These are phyloP conservation scores for Phytophthora pluvialis DNA, from an alignment of 352 stramenopile species.

Conservation along the genomic window DNA sequence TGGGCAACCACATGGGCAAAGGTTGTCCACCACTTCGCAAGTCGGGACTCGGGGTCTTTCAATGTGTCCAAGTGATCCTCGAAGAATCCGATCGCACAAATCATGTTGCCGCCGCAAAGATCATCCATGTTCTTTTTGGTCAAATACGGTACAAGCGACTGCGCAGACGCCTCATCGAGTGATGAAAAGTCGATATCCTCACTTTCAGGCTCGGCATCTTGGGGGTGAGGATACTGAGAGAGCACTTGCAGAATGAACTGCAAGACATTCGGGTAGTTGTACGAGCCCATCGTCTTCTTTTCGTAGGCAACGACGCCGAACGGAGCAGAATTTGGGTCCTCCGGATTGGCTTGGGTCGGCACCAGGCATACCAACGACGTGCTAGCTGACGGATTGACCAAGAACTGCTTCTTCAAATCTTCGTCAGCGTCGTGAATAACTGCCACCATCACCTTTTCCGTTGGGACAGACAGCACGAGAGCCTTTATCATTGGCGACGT, in stretches of 20 bases:
- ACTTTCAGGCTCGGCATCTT: conserved; percentile 30
- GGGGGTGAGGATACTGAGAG: conserved; percentile 65
- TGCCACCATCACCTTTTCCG: conserved; percentile 56
- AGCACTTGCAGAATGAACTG: conserved; percentile 74
- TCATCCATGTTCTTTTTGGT: conserved; percentile 56
- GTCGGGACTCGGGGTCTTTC: conserved; percentile 41
- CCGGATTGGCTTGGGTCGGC: conserved; percentile 34
- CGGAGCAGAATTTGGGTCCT: conserved; percentile 37
- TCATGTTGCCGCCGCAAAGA: conserved; percentile 63
- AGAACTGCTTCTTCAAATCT: conserved; percentile 72
- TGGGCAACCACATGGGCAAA: conserved; percentile 51
- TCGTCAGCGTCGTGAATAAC: conserved; percentile 60
- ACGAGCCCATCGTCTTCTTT: conserved; percentile 70
- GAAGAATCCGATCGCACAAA: conserved; percentile 84
- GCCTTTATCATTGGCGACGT: conserved; percentile 66
- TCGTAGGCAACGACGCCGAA: conserved; percentile 74
- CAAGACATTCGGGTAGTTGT: conserved; percentile 72
- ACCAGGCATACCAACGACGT: conserved; percentile 62
- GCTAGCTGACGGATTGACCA: conserved; percentile 40
- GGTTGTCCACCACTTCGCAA: conserved; percentile 50
- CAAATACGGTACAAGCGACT: conserved; percentile 56
- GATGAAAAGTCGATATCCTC: conserved; percentile 34
- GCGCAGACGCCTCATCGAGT: conserved; percentile 31
- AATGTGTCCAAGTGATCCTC: conserved; percentile 64
- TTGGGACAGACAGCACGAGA: conserved; percentile 64